phyloP scores from a whole-genome alignment of 176 grass and related monocot species.

The Leersia perrieri region DNA sequence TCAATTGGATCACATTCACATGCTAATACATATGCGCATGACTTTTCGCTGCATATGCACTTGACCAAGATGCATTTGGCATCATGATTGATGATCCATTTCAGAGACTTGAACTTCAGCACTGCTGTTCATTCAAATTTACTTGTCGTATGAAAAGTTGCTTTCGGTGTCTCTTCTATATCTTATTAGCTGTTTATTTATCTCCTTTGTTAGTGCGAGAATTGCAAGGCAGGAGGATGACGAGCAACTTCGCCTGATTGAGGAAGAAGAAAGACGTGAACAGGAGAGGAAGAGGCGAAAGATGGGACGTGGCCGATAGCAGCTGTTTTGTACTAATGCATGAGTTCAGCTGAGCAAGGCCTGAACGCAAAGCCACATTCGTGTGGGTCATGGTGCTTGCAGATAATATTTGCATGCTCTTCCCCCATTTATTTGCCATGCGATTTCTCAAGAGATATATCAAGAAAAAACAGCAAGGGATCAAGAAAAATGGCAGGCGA shows the following conservation, averaged over 20 bases:
- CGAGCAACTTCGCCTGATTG: constrained; percentile 77
- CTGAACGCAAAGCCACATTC: background rate
- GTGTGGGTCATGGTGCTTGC: background rate
- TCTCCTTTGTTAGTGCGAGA: constrained; percentile 50
- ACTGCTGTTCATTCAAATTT: background rate
- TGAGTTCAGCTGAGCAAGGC: background rate
- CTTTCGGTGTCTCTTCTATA: constrained; percentile 1
- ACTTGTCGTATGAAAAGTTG: background rate
- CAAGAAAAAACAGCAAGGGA: background rate
- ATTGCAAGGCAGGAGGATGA: constrained; percentile 85
- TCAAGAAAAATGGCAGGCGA: constrained; percentile 18
- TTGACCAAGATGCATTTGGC: background rate
- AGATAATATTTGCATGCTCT: background rate
- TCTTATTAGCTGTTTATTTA: background rate
- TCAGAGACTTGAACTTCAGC: background rate
- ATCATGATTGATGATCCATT: background rate
- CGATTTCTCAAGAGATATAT: background rate
- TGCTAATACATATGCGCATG: background rate
- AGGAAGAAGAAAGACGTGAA: constrained; percentile 78
- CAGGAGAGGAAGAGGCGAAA: constrained; percentile 68
- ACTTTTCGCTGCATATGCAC: background rate
- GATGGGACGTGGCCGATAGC: constrained; percentile 30
- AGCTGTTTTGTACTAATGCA: background rate
- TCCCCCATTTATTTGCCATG: background rate
- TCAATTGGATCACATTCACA: too few relatives aligned